Base-by-base conservation (phyloP, 768 basidiomycete species). In the Agaricus subrufescens region DNA sequence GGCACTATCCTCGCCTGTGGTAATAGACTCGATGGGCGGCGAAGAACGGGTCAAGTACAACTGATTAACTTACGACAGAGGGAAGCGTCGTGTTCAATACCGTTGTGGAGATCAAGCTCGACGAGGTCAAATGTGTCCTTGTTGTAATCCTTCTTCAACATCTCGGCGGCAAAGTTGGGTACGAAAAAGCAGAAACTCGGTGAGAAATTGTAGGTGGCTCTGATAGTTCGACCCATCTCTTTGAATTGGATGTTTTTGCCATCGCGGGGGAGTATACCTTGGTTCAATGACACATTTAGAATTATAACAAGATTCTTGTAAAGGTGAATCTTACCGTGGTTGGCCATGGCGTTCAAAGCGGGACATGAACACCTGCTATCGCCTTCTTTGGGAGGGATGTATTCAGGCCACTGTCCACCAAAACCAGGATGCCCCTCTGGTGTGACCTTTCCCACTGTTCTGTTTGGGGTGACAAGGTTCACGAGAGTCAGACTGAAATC, bases 341-440 rank as follows among this genome's bases (percentile, higher is more conserved):
- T 92, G 6, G 90, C 88, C 81, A 93, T 74, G 0, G 87, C 85
- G 61, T 93, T 92, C 57, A 92, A 66, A 11, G 80, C 88, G 1
- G 89, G 89, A 60, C 89, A 91, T 1, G 84, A 80, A 58, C 81
- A 81, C 2, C 90, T 75, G 62, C 88, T 89, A 61, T 91, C 89
- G 1, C 80, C 81, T 8, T 82, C 75, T 55, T 67, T 69, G 9
- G 87, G 78, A 2, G 84, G 67, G 1, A 75, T 69, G 63, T 77
- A 90, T 62, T 85, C 81, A 0, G 89, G 87, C 89, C 89, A 91
- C 45, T 75, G 64, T 0, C 87, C 85, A 30, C 75, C 80, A 47
- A 71, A 77, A 0, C 86, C 87, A 2, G 81, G 78, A 50, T 76
- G 69, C 0, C 83, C 84, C 29, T 70, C 67, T 1, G 80, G 82